Base-by-base conservation (phyloP, 768 basidiomycete species). In the Solioccasus polychromus region DNA sequence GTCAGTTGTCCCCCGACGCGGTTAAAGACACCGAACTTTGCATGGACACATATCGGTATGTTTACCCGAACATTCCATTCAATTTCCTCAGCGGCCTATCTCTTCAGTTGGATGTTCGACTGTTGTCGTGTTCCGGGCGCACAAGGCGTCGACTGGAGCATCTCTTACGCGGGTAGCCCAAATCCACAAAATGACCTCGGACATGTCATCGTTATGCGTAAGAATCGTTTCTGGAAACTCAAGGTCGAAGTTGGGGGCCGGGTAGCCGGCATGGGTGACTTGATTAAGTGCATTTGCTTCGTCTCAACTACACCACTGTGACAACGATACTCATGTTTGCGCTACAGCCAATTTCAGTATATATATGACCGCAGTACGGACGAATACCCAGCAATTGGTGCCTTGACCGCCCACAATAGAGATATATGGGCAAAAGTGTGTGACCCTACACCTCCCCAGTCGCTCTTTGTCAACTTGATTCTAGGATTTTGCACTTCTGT, bases 51-150 rank as follows among this genome's bases (percentile, higher is more conserved):
- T 92, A 85, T 65, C 72, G 88, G 87, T 85, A 51, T 43, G 69
- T 51, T 23, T 47, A 12, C 18, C 8, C 11, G 4, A 34, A 31
- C 36, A 10, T 3, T 30, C 18, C 22, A 4, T 11, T 34, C 29
- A n/a, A 5, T 19, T 5, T 20, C 23, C 0, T 35, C 8, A n/a
- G n/a, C n/a, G n/a, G 14, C 35, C 54, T 12, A 58, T 18, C 4
- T 17, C n/a, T 40, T 18, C 42, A 88, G 88, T 39, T 92, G 90
- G 90, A 91, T 92, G 90, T 92, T 92, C 54, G 90, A 92, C 61
- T 90, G 88, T 62, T 88, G 80, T 52, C 85, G 90, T 44, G 72
- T 92, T 17, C 90, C 90, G 3, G 85, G 86, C 2, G 64, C 71
- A 9, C 75, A 84, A 35, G 85, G 86, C 15, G 66, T 81, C 4